These are phyloP conservation scores for thale cress (Arabidopsis thaliana) DNA, from an alignment of 345 rosid species.

Conservation along the genomic window TAIR10.1 NC_003070.9:13369501-13370000, in stretches of 20 bases:
- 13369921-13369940: no score
- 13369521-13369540: neutral
- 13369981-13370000: neutral
- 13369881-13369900: no score
- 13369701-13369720: neutral
- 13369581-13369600: neutral
- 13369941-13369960: neutral
- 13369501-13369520: neutral
- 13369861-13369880: no score
- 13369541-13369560: neutral
- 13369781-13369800: neutral
- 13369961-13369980: neutral
- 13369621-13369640: neutral
- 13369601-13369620: neutral
- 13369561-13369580: neutral
- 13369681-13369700: neutral
- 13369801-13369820: neutral
- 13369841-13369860: no score
- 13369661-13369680: neutral
- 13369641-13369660: neutral
- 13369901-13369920: no score
- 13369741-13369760: neutral
- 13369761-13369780: neutral
- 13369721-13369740: neutral
- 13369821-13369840: neutral